Evolutionary conservation across 108 stramenopile species (phyloP).

Genomic region (Mediolabrus comicus): DNA sequence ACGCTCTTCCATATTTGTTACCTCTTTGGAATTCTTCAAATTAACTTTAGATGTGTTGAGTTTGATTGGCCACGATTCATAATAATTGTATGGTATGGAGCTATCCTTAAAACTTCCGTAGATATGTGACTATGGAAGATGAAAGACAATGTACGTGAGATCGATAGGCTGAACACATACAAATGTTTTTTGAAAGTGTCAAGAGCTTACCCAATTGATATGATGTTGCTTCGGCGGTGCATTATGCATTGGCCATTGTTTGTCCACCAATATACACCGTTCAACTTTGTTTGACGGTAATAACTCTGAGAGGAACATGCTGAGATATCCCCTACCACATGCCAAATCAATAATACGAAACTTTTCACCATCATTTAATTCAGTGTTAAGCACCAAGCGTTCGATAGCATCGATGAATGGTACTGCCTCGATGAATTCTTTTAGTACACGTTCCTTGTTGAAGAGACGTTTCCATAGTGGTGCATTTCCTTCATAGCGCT

Average conservation of each 20-base stretch:
- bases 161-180: not conserved
- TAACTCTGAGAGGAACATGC: slow-evolving; percentile 60
- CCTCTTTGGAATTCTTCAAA: slow-evolving; percentile 44
- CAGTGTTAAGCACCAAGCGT: slow-evolving; percentile 14
- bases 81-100: slow-evolving; percentile 40
- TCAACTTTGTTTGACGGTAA: slow-evolving; percentile 47
- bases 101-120: slow-evolving; percentile 13
- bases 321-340: slow-evolving; percentile 59
- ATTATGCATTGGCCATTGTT: slow-evolving; percentile 61
- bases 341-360: slow-evolving; percentile 61
- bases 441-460: slow-evolving; percentile 52
- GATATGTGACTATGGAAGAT: not conserved
- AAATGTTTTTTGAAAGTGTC: slow-evolving; percentile 22
- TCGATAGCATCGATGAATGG: slow-evolving; percentile 54
- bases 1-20: slow-evolving; percentile 22
- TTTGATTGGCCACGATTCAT: slow-evolving; percentile 62
- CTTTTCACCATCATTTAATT: slow-evolving; percentile 16
- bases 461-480: slow-evolving; percentile 56
- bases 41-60: slow-evolving; percentile 58
- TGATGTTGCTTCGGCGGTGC: slow-evolving; percentile 41
- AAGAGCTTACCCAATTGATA: slow-evolving; percentile 62
- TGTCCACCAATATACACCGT: slow-evolving; percentile 56
- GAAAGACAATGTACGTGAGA: not conserved
- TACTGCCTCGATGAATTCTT: slow-evolving; percentile 64
- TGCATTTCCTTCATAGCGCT: slow-evolving; percentile 53